Conservation (phyloP, 306 rosid species). For the Vicia sativa region DNA sequence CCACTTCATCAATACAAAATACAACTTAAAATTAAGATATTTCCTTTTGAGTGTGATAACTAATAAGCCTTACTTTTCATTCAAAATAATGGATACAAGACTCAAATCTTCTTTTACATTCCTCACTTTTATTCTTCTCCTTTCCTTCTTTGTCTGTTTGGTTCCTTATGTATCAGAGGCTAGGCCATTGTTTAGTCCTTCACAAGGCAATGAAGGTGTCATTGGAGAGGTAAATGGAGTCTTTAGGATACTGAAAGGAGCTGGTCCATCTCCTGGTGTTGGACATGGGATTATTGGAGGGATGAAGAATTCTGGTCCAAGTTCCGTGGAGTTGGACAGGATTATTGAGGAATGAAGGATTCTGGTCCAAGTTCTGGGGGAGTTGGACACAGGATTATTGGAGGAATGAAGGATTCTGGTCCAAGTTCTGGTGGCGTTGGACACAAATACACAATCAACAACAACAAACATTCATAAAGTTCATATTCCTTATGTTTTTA, state of each 20-base stretch:
- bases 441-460: too few species aligned
- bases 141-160: constrained; percentile 13
- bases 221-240: constrained; percentile 29
- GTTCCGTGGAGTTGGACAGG: constrained; percentile 44
- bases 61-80: not conserved
- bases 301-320: constrained; percentile 50
- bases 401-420: too few species aligned
- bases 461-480: constrained; percentile 8
- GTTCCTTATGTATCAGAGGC: constrained; percentile 42
- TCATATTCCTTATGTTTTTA: not conserved
- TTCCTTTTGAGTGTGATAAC: too few species aligned
- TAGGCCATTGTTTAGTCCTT: constrained; percentile 33
- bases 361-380: constrained; percentile 60
- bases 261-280: constrained; percentile 50
- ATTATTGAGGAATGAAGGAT: not conserved
- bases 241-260: constrained; percentile 25
- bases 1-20: constrained; percentile 38
- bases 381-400: too few species aligned
- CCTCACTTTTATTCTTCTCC: too few species aligned
- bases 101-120: too few species aligned
- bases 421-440: too few species aligned
- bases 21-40: constrained; percentile 24
- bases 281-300: constrained; percentile 46
- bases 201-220: not conserved
- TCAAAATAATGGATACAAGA: too few species aligned